Percentiles rank a stretch among this genome's conserved stretches.
Conservation (phyloP, 129 eudicot species). For the Apium graveolens region DNA sequence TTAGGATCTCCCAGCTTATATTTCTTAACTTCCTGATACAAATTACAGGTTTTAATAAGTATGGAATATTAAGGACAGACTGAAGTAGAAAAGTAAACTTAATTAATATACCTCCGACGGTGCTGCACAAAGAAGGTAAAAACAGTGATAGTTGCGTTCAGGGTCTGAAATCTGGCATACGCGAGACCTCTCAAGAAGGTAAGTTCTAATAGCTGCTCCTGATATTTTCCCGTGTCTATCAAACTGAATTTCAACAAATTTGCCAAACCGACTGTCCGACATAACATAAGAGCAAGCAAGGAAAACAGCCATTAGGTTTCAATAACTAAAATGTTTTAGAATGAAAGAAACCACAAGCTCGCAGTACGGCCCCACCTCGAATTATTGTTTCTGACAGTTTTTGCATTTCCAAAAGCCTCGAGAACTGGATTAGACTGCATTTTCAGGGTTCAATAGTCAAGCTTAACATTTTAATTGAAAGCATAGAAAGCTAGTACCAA, state of each 20-base stretch:
- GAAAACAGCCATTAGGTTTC: not conserved
- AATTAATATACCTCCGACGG: constrained; percentile 1
- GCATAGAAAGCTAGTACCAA: constrained; percentile 1
- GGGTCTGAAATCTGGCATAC: constrained; percentile 15
- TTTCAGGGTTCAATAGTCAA: not conserved
- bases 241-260: constrained; percentile 25
- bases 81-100: not conserved
- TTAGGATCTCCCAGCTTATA: constrained; percentile 14
- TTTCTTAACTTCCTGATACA: constrained; percentile 12
- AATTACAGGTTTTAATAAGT: not conserved
- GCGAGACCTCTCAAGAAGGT: constrained; percentile 17
- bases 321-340: not conserved
- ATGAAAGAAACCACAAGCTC: not conserved
- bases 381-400: constrained; percentile 19
- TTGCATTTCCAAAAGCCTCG: constrained; percentile 18
- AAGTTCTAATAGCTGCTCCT: constrained; percentile 24
- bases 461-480: not conserved
- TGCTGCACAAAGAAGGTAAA: constrained; percentile 19
- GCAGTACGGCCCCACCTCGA: constrained; percentile 6
- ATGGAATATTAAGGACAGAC: not conserved
- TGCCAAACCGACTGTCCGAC: constrained; percentile 23
- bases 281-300: not conserved
- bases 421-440: constrained; percentile 21
- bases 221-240: constrained; percentile 20
- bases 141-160: constrained; percentile 18